Evolutionary conservation across 176 grass and related monocot genomes (phyloP).

Genomic region (Oryza punctata): DNA sequence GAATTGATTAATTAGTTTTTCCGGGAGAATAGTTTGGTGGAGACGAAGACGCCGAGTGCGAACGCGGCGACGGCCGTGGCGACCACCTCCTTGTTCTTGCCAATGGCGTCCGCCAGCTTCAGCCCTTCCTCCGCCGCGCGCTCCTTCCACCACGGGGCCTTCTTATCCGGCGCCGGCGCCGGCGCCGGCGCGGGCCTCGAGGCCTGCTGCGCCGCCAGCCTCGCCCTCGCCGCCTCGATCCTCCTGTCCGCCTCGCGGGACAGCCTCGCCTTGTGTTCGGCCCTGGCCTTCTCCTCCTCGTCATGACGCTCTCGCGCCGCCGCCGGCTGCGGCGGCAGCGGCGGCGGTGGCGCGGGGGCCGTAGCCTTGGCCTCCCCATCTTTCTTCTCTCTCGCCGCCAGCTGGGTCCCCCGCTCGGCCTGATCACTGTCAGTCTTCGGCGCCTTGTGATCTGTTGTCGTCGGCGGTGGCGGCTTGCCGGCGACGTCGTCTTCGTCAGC

Average conservation of each 20-base stretch:
- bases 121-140: constrained; percentile 1
- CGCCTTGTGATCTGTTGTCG: background rate
- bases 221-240: constrained; percentile 29
- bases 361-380: background rate
- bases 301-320: background rate
- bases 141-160: constrained; percentile 31
- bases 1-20: background rate
- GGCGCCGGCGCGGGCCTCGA: background rate
- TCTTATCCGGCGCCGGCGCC: constrained; percentile 19
- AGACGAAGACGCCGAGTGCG: constrained; percentile 53
- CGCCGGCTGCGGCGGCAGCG: background rate
- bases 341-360: background rate
- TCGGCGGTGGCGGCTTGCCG: background rate
- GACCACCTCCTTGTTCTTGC: constrained; percentile 48
- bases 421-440: background rate
- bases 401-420: too few relatives aligned
- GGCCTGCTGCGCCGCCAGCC: constrained; percentile 1
- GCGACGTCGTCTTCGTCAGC: background rate
- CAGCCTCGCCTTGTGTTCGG: constrained; percentile 19
- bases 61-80: constrained; percentile 52
- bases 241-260: background rate
- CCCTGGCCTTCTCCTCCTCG: background rate
- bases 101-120: constrained; percentile 31
- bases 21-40: constrained; percentile 43
- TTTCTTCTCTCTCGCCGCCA: too few relatives aligned